Conservation (phyloP, 257 asterid genomes). For the Vinca minor region DNA sequence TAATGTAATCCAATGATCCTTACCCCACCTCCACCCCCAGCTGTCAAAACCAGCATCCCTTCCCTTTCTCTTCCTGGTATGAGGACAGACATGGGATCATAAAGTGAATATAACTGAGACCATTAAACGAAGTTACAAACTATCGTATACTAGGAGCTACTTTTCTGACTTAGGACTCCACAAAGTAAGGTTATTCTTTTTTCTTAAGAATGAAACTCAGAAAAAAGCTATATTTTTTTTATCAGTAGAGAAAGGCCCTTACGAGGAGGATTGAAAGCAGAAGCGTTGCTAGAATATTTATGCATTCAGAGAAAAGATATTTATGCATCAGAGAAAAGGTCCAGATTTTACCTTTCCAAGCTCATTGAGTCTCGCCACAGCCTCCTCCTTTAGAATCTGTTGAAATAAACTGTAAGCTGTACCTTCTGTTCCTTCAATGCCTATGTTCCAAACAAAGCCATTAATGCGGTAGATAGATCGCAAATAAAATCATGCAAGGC, state of each 20-base stretch:
- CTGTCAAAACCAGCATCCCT: too few relatives aligned
- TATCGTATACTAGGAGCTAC: too few relatives aligned
- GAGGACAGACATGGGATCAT: too few relatives aligned
- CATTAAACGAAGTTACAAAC: too few relatives aligned
- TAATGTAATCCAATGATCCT: background rate
- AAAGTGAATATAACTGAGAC: too few relatives aligned
- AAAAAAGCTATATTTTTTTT: too few relatives aligned
- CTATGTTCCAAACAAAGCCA: constrained; percentile 10
- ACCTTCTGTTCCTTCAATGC: constrained; percentile 35
- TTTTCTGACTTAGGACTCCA: background rate
- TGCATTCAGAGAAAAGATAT: too few relatives aligned
- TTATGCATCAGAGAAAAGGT: constrained; percentile 13
- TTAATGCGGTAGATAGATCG: background rate
- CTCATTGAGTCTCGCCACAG: constrained; percentile 63
- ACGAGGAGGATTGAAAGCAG: too few relatives aligned
- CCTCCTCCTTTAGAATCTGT: constrained; percentile 65
- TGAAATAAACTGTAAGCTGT: constrained; percentile 30
- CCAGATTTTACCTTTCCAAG: constrained; percentile 61
- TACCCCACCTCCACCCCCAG: background rate
- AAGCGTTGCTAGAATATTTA: too few relatives aligned
- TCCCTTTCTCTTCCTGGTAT: too few relatives aligned
- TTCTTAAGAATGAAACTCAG: background rate
- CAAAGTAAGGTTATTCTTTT: background rate
- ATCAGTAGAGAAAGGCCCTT: too few relatives aligned
- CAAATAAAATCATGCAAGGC: background rate